Conservation (phyloP, 257 asterid species). For the Gentiana straminea region DNA sequence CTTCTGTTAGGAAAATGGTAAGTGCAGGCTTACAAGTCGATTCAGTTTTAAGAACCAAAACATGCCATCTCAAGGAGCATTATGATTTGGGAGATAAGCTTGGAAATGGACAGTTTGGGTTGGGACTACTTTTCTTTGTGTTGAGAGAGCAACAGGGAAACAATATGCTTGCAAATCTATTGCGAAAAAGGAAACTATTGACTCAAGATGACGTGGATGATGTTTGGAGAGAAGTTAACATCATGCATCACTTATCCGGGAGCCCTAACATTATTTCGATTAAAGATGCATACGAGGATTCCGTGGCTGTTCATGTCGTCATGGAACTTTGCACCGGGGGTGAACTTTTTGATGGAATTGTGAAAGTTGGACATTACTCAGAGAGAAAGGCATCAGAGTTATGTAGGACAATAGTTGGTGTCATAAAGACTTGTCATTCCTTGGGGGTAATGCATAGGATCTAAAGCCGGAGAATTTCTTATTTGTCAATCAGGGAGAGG, state of each 20-base stretch:
- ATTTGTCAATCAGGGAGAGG: slow-evolving; percentile 59
- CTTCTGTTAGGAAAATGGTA: slow-evolving; percentile 43
- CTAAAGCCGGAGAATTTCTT: slow-evolving; percentile 91
- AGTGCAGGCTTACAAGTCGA: slow-evolving; percentile 70
- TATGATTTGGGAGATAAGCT: slow-evolving; percentile 59
- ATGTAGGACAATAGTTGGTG: slow-evolving; percentile 63
- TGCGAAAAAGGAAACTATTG: slow-evolving; percentile 64
- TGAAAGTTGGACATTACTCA: slow-evolving; percentile 68
- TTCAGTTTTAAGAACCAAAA: slow-evolving; percentile 57
- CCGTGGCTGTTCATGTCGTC: slow-evolving; percentile 73
- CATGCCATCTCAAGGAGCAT: slow-evolving; percentile 61
- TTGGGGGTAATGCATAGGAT: slow-evolving; percentile 94
- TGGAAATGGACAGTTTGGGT: slow-evolving; percentile 85
- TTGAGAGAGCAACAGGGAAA: slow-evolving; percentile 47
- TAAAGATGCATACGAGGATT: slow-evolving; percentile 80
- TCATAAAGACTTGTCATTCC: slow-evolving; percentile 72
- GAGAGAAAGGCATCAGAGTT: slow-evolving; percentile 81
- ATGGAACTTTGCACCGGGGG: slow-evolving; percentile 95
- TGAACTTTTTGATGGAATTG: slow-evolving; percentile 86
- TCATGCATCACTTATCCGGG: slow-evolving; percentile 88
- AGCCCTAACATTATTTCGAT: slow-evolving; percentile 62
- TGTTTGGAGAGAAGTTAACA: slow-evolving; percentile 83
- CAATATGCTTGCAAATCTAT: slow-evolving; percentile 77
- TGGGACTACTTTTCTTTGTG: slow-evolving; percentile 63
- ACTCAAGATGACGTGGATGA: slow-evolving; percentile 80